Percentiles rank a stretch among this genome's conserved stretches.
Conservation (phyloP, 83 land plant species). For the Picea abies region DNA sequence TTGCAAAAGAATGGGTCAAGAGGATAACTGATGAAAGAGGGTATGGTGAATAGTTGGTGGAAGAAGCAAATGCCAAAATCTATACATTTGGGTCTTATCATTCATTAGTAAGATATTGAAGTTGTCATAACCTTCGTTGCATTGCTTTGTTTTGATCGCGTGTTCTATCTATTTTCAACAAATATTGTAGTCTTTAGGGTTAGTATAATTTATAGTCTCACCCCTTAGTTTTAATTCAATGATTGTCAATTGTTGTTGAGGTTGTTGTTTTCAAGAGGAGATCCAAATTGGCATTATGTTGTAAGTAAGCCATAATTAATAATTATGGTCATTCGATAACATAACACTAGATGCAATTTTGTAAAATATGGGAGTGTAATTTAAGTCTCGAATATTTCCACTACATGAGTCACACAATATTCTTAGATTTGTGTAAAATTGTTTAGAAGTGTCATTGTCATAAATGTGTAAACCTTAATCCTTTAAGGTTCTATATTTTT, state of each 20-base stretch:
- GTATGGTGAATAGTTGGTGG: constrained; percentile 70
- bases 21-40: constrained; percentile 66
- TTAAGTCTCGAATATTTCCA: background rate
- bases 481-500: too few relatives aligned
- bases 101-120: constrained; percentile 60
- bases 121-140: background rate
- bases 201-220: background rate
- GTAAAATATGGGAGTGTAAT: background rate
- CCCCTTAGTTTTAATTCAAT: background rate
- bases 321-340: too few relatives aligned
- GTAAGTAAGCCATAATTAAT: too few relatives aligned
- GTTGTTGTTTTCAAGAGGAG: background rate
- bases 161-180: background rate
- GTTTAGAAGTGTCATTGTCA: background rate
- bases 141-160: background rate
- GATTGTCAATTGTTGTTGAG: background rate
- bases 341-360: too few relatives aligned
- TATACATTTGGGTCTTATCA: constrained; percentile 97
- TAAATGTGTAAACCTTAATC: background rate
- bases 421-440: background rate
- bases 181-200: background rate
- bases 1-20: constrained; percentile 91
- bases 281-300: too few relatives aligned
- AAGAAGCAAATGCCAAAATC: constrained; percentile 87
- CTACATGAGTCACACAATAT: background rate